Base-by-base conservation (phyloP, 495 filamentous ascomycete species). In the Hypomontagnella monticulosa region DNA sequence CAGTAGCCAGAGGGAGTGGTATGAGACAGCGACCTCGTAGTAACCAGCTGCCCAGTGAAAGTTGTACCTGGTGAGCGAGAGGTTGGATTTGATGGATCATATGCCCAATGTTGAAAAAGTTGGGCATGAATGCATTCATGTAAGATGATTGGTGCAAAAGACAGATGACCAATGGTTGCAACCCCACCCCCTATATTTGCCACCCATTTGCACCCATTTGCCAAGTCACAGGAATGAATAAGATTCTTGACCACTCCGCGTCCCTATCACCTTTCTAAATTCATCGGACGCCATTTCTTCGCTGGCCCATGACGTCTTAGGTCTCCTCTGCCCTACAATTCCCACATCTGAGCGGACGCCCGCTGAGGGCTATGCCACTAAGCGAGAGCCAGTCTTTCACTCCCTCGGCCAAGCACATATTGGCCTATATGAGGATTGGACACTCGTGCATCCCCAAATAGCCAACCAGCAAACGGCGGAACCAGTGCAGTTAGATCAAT, bases 321-420 rank as follows among this genome's bases (percentile, higher is more conserved):
- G 66, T 69, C 27, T 60, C 59, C n/a, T 64, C 66, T 69, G 59
- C 65, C 65, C 59, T 68, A 68, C 49, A 63, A 50, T 63, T 56
- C 27, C 38, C 16, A 46, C 36, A 40, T 46, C 30, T 47, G 38
- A 18, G 16, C 50, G 15, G 53, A 20, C 46, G 57, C 47, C 54
- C 30, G 38, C 38, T 40, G 53, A 40, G 14, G 61, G 41, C 53
- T 55, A 57, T 68, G 65, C 23, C 52, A 27, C 20, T 58, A 63
- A 69, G 53, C 66, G 66, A 63, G 14, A 18, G 30, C 56, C 63
- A 44, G 56, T 61, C 48, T 51, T 32, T 42, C 41, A 33, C 41
- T 59, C 44, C 46, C 30, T 46, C 42, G 16, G 33, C 41, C 20
- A 50, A 27, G 51, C 46, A 40, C 49, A 46, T 49, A 56, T 57